These are phyloP conservation scores for Prunus mira DNA, from an alignment of 306 rosid genomes.

Conservation along the genomic window DNA sequence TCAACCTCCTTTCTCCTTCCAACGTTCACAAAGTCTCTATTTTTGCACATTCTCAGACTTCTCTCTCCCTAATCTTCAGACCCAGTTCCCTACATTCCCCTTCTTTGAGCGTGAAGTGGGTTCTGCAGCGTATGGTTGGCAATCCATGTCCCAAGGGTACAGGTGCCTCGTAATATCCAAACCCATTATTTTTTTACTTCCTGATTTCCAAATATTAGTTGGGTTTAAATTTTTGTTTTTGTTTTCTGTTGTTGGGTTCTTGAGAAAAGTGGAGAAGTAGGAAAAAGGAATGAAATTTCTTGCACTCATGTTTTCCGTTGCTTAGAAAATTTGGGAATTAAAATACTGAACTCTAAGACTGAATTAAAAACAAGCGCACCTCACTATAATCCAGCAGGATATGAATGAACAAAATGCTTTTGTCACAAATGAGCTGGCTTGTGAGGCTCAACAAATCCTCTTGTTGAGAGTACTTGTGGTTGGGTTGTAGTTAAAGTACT, in stretches of 20 bases:
- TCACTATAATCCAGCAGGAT: neutral
- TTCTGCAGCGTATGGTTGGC: constrained; percentile 2
- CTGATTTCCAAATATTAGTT: neutral
- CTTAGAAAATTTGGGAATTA: neutral
- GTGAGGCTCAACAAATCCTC: too few species aligned
- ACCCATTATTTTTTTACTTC: constrained; percentile 1
- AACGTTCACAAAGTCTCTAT: constrained; percentile 17
- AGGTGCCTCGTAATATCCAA: constrained; percentile 29
- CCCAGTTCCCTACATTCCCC: constrained; percentile 11
- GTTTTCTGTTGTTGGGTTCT: neutral
- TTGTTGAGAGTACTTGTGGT: too few species aligned
- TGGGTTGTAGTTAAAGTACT: too few species aligned
- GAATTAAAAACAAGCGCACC: too few species aligned
- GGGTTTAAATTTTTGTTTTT: neutral
- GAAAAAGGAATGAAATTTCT: neutral
- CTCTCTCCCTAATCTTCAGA: constrained; percentile 26
- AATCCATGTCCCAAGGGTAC: constrained; percentile 24
- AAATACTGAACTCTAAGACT: neutral
- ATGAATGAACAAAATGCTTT: neutral
- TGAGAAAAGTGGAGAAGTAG: neutral
- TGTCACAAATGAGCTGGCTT: too few species aligned
- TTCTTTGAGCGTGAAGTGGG: constrained; percentile 21
- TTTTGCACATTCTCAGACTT: constrained; percentile 5
- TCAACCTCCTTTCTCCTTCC: constrained; percentile 22
- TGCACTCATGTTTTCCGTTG: neutral